phyloP scores from a whole-genome alignment of 306 rosid genomes.

The Cucurbita moschata region DNA sequence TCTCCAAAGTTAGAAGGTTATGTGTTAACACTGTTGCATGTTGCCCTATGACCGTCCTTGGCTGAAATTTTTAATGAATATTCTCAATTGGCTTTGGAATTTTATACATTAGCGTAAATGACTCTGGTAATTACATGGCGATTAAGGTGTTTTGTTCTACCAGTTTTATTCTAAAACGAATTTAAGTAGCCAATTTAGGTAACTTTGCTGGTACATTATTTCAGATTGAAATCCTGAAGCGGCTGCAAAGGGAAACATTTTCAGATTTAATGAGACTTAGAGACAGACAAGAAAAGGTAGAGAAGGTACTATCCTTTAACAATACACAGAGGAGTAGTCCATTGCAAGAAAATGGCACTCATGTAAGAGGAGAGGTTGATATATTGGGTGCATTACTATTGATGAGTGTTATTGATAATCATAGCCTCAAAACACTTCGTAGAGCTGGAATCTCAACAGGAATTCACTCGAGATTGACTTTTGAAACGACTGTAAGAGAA shows the following conservation, averaged over 20 bases:
- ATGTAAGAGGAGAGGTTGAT: conserved; percentile 59
- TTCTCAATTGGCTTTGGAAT: not conserved
- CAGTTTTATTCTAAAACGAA: not conserved
- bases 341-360: conserved; percentile 45
- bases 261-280: conserved; percentile 77
- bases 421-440: conserved; percentile 18
- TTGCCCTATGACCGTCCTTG: not conserved
- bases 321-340: conserved; percentile 56
- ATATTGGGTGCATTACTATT: conserved; percentile 45
- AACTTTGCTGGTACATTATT: conserved; percentile 2
- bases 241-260: conserved; percentile 80
- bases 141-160: not conserved
- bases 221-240: conserved; percentile 73
- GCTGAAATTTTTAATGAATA: not conserved
- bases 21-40: not conserved
- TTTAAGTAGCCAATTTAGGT: not conserved
- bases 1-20: not conserved
- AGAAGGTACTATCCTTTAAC: conserved; percentile 51
- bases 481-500: conserved; percentile 46
- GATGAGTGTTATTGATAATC: conserved; percentile 26
- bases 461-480: conserved; percentile 44
- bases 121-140: not conserved
- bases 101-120: not conserved
- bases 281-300: conserved; percentile 87
- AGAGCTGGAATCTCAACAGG: conserved; percentile 63